Percentiles rank a stretch among this genome's conserved stretches.
Conservation (phyloP, 202 grass and related monocot species). For the Musa balbisiana region DNA sequence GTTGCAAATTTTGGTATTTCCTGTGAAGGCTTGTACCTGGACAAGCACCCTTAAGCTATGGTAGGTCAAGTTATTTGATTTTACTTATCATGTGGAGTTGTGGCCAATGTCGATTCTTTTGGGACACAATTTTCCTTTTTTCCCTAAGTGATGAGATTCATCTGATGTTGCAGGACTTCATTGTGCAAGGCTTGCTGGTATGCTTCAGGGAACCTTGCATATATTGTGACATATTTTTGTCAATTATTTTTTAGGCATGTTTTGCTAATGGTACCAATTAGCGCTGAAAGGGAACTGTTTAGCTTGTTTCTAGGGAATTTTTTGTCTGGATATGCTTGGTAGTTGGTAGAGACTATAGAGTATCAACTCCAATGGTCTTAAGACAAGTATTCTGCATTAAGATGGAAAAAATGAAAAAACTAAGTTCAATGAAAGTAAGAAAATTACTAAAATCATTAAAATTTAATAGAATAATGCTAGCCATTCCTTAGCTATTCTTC, state of each 20-base stretch:
- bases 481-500: neutral
- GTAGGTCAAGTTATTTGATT: constrained; percentile 30
- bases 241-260: neutral
- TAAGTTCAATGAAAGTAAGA: neutral
- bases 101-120: constrained; percentile 20
- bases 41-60: constrained; percentile 78
- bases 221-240: constrained; percentile 3
- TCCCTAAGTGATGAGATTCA: constrained; percentile 19
- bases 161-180: constrained; percentile 59
- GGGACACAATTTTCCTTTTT: constrained; percentile 4
- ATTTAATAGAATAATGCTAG: too few relatives aligned
- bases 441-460: neutral
- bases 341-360: too few relatives aligned
- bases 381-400: too few relatives aligned
- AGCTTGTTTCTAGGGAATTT: too few relatives aligned
- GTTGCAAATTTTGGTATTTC: constrained; percentile 28
- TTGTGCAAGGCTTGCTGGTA: constrained; percentile 91
- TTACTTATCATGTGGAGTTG: constrained; percentile 2
- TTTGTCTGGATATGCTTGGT: too few relatives aligned
- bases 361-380: too few relatives aligned
- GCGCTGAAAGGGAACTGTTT: too few relatives aligned
- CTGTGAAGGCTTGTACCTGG: constrained; percentile 80
- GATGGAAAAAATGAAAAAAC: neutral
- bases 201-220: constrained; percentile 12
- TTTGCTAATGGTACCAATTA: too few relatives aligned